Evolutionary conservation across 2,329 filamentous ascomycete genomes (phyloP).

Genomic region (Chaetomiaceae sp.): DNA sequence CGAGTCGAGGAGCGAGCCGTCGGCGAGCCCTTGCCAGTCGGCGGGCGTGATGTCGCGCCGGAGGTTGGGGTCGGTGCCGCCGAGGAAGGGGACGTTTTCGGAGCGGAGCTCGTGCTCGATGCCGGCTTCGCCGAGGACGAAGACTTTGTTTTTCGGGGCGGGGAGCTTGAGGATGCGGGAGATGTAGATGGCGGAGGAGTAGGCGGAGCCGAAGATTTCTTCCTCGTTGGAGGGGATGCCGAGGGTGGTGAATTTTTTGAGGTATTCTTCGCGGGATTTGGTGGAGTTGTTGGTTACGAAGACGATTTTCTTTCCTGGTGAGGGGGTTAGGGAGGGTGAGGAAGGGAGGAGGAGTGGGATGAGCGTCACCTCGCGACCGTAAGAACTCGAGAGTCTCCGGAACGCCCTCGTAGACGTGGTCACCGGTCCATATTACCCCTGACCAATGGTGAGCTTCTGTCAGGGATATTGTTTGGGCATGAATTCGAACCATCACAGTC

Average conservation of each 20-base stretch:
- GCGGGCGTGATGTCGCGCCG: slow-evolving; percentile 73
- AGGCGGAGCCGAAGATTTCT: slow-evolving; percentile 93
- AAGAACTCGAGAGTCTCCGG: slow-evolving; percentile 82
- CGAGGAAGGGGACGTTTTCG: slow-evolving; percentile 75
- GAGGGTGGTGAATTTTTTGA: slow-evolving; percentile 79
- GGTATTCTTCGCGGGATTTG: slow-evolving; percentile 88
- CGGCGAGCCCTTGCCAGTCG: slow-evolving; percentile 76
- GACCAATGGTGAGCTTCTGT: slow-evolving; percentile 17
- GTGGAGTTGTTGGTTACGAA: slow-evolving; percentile 99
- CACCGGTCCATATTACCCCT: slow-evolving; percentile 97
- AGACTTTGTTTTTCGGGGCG: slow-evolving; percentile 83
- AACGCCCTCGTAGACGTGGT: slow-evolving; percentile 79
- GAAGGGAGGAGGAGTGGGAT: background rate
- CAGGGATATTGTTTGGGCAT: background rate
- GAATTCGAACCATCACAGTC: slow-evolving; percentile 83
- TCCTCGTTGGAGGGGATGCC: slow-evolving; percentile 77
- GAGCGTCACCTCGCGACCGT: slow-evolving; percentile 64
- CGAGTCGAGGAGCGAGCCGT: slow-evolving; percentile 71
- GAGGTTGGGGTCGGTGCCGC: slow-evolving; percentile 76
- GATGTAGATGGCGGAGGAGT: slow-evolving; percentile 94
- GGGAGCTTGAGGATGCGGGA: slow-evolving; percentile 81
- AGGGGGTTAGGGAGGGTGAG: slow-evolving; percentile 8
- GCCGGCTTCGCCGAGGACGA: slow-evolving; percentile 83
- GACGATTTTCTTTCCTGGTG: slow-evolving; percentile 77
- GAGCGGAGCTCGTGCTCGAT: slow-evolving; percentile 83